Evolutionary conservation across 1,284 basidiomycete genomes (phyloP), one percentile per base, ranked within the genome.

Genomic region (Pyrrhoderma noxium): DNA sequence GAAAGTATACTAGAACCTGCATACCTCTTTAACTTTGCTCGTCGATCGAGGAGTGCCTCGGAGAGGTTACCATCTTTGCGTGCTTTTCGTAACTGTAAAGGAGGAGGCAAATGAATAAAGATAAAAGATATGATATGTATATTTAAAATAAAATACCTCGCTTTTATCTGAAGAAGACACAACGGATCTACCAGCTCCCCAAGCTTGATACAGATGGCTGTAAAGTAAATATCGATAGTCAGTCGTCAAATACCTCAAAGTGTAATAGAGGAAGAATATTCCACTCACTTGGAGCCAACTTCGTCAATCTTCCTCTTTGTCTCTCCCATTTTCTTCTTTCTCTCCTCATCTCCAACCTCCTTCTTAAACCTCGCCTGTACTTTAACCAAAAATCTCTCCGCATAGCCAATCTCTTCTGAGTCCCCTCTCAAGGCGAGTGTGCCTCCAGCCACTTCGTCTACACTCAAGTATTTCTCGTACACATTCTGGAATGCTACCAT

Each of bases 1-100:
- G 9, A 22, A 41, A 22, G 39, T n/a, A n/a, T n/a, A n/a, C n/a
- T n/a, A n/a, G n/a, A n/a, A n/a, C n/a, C n/a, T 35, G 68, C 73
- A 43, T 53, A 89, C 93, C 92, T 95, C 70, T 97, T 97, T 55
- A 96, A 74, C 64, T 95, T 95, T 5, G 89, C 74, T 52, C 93
- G 76, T 23, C 93, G 79, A 62, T 97, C 91, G 43, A 97, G 74
- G 69, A 97, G 69, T 2, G 89, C 89, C 66, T 97, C 93, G 1
- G 89, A 84, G 14, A 96, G 65, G 34, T 87, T 77, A 2, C 94
- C 94, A 58, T 96, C 91, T 65, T 93, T 88, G 56, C 77, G 75
- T 11, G 93, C 93, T 53, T 78, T 79, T 66, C 91, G 93, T 49
- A 97, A 74, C 77, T 90, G 54, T n/a, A 55, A 27, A 21, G 36